A percentile compares a stretch with the other conserved stretches of the same genome.
Conservation (phyloP, 148 eudicot genomes). For the Spergularia marina region DNA sequence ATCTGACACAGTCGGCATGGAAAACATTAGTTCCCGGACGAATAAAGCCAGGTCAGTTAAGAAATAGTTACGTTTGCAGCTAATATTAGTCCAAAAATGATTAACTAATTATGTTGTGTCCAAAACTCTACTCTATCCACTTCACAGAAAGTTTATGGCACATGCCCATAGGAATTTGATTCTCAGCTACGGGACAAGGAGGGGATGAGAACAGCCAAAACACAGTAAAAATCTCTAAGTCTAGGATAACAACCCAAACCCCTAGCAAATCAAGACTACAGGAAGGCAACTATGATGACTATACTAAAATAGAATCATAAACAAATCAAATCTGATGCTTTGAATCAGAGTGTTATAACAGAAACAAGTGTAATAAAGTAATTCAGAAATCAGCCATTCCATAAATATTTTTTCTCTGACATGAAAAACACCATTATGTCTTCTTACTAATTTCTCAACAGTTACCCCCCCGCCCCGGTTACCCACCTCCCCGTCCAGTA, state of each 20-base stretch:
- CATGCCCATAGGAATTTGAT: neutral
- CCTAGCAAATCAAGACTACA: neutral
- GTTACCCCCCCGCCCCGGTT: no score
- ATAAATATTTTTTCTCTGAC: neutral
- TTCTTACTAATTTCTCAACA: neutral
- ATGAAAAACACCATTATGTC: neutral
- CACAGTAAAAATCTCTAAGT: neutral
- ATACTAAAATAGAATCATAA: neutral
- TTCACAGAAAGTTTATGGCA: neutral
- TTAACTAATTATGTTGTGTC: neutral
- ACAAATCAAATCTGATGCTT: neutral
- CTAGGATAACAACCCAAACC: neutral
- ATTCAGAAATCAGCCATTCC: neutral
- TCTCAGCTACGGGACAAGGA: neutral
- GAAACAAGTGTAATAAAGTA: neutral
- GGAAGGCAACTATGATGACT: neutral
- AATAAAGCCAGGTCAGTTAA: neutral
- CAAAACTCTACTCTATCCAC: no score
- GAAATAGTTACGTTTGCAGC: neutral
- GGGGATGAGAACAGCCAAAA: neutral
- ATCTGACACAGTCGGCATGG: conserved; percentile 23
- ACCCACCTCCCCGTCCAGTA: no score
- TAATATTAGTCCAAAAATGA: neutral
- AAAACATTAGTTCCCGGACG: conserved; percentile 2
- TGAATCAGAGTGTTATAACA: neutral